Base-by-base conservation (phyloP, 768 basidiomycete genomes). In the Macrolepiota albuminosa region DNA sequence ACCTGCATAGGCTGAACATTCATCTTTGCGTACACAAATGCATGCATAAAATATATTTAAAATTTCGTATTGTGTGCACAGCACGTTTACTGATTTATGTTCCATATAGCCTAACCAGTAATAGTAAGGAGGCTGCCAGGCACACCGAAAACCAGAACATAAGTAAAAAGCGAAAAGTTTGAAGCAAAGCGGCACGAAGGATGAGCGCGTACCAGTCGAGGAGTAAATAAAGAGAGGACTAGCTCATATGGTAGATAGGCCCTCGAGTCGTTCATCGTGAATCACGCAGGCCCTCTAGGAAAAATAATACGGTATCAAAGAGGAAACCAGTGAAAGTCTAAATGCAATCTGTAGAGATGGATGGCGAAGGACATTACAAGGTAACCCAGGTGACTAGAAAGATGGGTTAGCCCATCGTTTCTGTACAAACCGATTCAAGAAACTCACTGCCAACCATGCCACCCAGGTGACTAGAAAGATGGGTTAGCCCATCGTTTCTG, bases 401-500 rank as follows among this genome's bases (percentile, higher is more conserved):
- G 21, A 43, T 54, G 48, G 45, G 52, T 59, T 56, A 56, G 56
- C 57, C 16, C 21, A 8, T 24, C 29, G 40, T 5, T 24, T 24
- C 36, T 55, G 18, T 34, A 57, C 40, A 29, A 47, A 21, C 14
- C 49, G 36, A 34, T n/a, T 56, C 24, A 56, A 56, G 54, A 43
- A 34, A 81, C 81, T 60, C 71, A 86, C 88, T 89, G 52, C 75
- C 66, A 61, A 91, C 76, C 59, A 75, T 64, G 62, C 93, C n/a
- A 52, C 51, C 79, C 79, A 80, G 21, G 57, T 65, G 57, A 80
- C 79, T 80, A 61, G 31, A 42, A 57, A 46, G 21, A 43, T 54
- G 48, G 45, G 52, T 59, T 56, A 56, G 56, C 57, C 16, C 21
- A 8, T 24, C 29, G 40, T 5, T 24, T 24, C 36, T 55, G 18